Percentiles rank a stretch among this genome's conserved stretches.
Conservation (phyloP, 331 rosid genomes). For the Malus hybrid region DNA sequence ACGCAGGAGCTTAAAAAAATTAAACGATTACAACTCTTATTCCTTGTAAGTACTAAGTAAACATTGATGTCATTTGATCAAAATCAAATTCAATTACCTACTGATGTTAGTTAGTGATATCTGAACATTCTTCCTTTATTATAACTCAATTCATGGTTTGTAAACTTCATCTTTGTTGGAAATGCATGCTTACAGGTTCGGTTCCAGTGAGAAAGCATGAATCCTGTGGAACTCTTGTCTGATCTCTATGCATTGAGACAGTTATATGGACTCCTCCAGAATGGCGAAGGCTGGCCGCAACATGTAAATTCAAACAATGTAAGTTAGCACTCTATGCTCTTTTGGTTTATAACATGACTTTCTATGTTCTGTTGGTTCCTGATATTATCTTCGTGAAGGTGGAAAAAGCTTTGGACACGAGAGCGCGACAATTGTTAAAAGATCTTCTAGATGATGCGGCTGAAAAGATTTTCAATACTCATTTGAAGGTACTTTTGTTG, state of each 20-base stretch:
- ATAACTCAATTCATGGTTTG: too few species aligned
- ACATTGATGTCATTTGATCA: too few species aligned
- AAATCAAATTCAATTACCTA: too few species aligned
- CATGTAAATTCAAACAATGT: constrained; percentile 26
- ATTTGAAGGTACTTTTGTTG: constrained; percentile 35
- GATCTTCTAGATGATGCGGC: constrained; percentile 51
- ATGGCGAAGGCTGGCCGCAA: constrained; percentile 6
- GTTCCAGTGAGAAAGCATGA: constrained; percentile 13
- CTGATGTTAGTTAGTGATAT: too few species aligned
- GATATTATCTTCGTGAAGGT: not conserved
- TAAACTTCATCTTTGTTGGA: too few species aligned
- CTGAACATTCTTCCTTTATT: too few species aligned
- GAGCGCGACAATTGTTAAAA: constrained; percentile 44
- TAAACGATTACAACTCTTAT: too few species aligned
- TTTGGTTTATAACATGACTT: too few species aligned
- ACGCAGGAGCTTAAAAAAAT: too few species aligned
- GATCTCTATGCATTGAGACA: constrained; percentile 48
- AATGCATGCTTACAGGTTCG: not conserved
- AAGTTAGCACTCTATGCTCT: not conserved
- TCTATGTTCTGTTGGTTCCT: not conserved
- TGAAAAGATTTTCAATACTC: constrained; percentile 35
- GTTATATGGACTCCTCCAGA: constrained; percentile 45
- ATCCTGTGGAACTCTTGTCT: constrained; percentile 35
- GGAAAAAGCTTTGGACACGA: constrained; percentile 31
- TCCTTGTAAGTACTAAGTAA: too few species aligned